Evolutionary conservation across 2,329 filamentous ascomycete genomes (phyloP).

Genomic region (Ramularia endophylla): DNA sequence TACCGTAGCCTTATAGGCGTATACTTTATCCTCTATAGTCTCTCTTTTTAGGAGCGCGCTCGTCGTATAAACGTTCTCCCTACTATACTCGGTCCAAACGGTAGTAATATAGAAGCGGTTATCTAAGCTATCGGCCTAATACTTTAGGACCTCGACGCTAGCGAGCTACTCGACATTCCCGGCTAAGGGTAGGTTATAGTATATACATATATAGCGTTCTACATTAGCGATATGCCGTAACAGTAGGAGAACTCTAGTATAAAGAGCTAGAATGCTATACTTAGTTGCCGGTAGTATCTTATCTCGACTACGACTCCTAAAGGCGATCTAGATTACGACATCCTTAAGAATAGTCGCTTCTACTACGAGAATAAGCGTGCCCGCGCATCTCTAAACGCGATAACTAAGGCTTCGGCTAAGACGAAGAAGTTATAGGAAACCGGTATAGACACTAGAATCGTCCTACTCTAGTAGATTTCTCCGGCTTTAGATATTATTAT

Average conservation of each 20-base stretch:
- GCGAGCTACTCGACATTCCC: not conserved
- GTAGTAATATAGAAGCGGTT: conserved; percentile 1
- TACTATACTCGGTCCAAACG: not conserved
- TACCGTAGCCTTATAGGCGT: not conserved
- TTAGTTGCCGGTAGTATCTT: not conserved
- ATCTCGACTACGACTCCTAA: not conserved
- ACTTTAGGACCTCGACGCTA: not conserved
- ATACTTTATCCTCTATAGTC: conserved; percentile 1
- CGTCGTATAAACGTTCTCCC: conserved; percentile 1
- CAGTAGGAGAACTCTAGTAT: conserved; percentile 1
- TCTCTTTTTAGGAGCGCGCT: not conserved
- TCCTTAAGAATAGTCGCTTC: not conserved
- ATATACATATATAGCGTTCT: not conserved
- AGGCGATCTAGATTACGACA: not conserved
- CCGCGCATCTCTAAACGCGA: not conserved
- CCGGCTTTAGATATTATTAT: not conserved
- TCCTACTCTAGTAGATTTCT: not conserved
- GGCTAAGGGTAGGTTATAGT: not conserved
- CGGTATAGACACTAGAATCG: not conserved
- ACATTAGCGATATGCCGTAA: too few relatives aligned
- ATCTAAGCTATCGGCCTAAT: not conserved
- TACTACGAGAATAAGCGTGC: conserved; percentile 1
- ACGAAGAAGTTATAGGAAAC: not conserved
- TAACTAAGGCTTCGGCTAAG: not conserved
- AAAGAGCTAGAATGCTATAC: not conserved